Conservation (phyloP, 2,329 filamentous ascomycete genomes). For the Fusarium tupiense region DNA sequence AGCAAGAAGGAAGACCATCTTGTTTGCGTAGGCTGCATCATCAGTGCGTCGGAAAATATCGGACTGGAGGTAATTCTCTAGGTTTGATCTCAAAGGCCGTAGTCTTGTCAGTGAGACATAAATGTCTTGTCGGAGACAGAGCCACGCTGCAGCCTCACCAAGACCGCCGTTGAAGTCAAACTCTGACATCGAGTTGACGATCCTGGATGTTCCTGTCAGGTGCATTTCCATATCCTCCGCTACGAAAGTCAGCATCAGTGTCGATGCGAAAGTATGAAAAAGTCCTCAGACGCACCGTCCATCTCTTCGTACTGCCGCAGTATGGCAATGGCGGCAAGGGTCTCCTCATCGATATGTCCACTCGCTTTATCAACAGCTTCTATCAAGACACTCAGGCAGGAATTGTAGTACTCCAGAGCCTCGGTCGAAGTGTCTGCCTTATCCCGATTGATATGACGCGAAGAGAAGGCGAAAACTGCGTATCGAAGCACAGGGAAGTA, state of each 20-base stretch:
- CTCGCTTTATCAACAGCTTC: not conserved
- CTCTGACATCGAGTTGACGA: not conserved
- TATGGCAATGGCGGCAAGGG: not conserved
- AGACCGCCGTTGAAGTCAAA: conserved; percentile 3
- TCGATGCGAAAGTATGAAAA: not conserved
- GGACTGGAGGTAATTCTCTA: not conserved
- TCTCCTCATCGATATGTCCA: not conserved
- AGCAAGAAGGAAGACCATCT: not conserved
- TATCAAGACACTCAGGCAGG: not conserved
- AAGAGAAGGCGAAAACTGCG: not conserved
- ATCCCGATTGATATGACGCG: not conserved
- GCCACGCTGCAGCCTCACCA: not conserved
- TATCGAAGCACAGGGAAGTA: not conserved
- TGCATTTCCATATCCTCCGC: conserved; percentile 4
- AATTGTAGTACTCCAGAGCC: not conserved
- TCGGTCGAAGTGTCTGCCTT: not conserved
- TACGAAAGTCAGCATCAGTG: not conserved
- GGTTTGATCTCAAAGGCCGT: not conserved
- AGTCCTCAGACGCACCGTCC: not conserved
- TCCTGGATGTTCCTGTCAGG: not conserved
- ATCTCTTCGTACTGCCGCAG: conserved; percentile 1
- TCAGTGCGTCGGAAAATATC: not conserved
- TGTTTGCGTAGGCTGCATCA: not conserved
- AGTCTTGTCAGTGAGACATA: not conserved
- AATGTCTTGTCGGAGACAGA: not conserved